phyloP scores from a whole-genome alignment of 2,329 filamentous ascomycete genomes.

The Botryosphaeria dothidea region DNA sequence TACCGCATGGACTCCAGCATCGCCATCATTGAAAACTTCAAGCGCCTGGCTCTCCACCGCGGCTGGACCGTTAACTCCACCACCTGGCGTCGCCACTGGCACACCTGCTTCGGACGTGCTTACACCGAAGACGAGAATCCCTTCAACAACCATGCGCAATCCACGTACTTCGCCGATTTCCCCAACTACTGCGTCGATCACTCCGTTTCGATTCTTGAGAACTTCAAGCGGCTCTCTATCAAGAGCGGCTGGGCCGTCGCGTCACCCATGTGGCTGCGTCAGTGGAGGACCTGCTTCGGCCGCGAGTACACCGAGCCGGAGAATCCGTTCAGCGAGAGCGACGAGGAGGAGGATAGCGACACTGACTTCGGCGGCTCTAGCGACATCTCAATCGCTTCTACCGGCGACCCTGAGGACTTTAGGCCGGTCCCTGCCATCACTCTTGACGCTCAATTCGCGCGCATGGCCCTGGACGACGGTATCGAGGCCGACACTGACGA shows the following conservation, averaged over 20 bases:
- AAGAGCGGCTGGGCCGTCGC: background rate
- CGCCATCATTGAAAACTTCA: background rate
- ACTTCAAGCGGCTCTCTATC: slow-evolving; percentile 7
- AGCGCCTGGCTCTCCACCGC: background rate
- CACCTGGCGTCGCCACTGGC: slow-evolving; percentile 24
- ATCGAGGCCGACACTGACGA: background rate
- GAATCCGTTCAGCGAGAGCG: no score
- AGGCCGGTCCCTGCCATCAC: background rate
- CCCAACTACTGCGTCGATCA: background rate
- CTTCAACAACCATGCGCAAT: background rate
- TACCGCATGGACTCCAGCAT: background rate
- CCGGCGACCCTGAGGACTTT: no score
- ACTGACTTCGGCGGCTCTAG: no score
- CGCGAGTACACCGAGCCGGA: no score
- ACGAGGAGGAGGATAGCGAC: no score
- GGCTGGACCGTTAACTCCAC: background rate
- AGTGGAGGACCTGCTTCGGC: slow-evolving; percentile 19
- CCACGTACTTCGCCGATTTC: slow-evolving; percentile 1
- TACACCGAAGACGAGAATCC: background rate
- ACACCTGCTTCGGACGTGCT: slow-evolving; percentile 22
- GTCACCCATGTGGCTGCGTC: slow-evolving; percentile 18
- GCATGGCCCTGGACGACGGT: background rate
- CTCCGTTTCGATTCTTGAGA: background rate
- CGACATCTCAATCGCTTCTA: no score
- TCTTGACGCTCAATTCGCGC: background rate